Evolutionary conservation across 306 rosid genomes (phyloP), one percentile per base, ranked within the genome.

Genomic region (Erythrophleum fordii): DNA sequence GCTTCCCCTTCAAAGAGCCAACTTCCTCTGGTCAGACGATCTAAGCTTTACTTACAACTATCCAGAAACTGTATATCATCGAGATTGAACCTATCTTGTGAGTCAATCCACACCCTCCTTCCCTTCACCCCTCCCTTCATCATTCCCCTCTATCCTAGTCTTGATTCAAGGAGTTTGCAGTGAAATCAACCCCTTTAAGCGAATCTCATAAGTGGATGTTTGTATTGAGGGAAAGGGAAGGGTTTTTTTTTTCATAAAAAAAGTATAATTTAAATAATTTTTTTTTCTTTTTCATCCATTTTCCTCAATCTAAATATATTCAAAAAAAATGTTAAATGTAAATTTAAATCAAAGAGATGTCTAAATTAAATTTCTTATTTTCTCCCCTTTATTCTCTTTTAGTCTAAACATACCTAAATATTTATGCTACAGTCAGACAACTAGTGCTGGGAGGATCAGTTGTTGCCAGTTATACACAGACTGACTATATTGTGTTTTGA

Each of bases 21-120:
- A 84, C 69, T 77, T 77, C 74, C 68, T 81, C 66, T 81, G 58
- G 73, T 72, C 80, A 66, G 75, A 77, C 11, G 60, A 22, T 69
- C 46, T 78, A 26, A 78, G 53, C 76, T 53, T 75, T 26, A 73
- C 18, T 75, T 79, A 75, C 73, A 82, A 73, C 22, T 78, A 60
- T 74, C 66, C 79, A 69, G 76, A 78, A 85, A 85, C 66, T 84
- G 61, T 80, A 44, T 51, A 44, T 51, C 60, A 53, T 3, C 31
- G 61, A 42, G 65, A 65, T 53, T 39, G 46, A 84, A 60, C 44
- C 39, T 60, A 60, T 62, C 69, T 65, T 73, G 69, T 66, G 61
- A 64, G 59, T 62, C 84, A 75, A 80, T 75, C 48, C 35, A 79
- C 78, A 22, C 23, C 64, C 5, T 49, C 41, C 42, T 35, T 11